phyloP scores from a whole-genome alignment of 306 rosid species.

The Delonix regia region DNA sequence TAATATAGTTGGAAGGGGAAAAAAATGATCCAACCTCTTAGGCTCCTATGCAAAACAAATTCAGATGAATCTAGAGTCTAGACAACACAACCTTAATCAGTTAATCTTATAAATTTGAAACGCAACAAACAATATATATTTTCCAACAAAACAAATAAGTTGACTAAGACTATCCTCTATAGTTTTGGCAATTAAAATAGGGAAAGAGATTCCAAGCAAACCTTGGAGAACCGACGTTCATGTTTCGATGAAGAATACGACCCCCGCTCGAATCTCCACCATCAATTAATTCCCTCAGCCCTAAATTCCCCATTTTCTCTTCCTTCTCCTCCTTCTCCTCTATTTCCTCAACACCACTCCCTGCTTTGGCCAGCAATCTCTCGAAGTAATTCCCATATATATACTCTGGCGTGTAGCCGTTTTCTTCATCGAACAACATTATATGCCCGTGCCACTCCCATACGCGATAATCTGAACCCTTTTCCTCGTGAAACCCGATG shows the following conservation, averaged over 20 bases:
- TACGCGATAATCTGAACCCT: conserved; percentile 75
- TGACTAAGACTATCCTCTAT: not conserved
- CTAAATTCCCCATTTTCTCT: conserved; percentile 55
- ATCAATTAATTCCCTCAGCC: conserved; percentile 79
- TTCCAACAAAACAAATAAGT: not conserved
- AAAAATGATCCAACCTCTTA: not conserved
- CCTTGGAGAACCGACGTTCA: conserved; percentile 76
- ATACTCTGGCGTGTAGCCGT: conserved; percentile 84
- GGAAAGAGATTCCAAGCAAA: conserved; percentile 29
- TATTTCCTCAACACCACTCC: not conserved
- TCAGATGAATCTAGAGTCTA: not conserved
- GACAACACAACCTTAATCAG: not conserved
- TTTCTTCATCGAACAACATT: conserved; percentile 76
- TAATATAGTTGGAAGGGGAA: not conserved
- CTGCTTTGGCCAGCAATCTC: conserved; percentile 48
- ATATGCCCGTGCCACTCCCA: conserved; percentile 99
- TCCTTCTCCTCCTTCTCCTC: conserved; percentile 32
- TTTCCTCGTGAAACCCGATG: conserved; percentile 79
- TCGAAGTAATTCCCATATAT: conserved; percentile 92
- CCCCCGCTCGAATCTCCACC: conserved; percentile 55
- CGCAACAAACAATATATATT: not conserved
- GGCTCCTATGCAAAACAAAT: not conserved
- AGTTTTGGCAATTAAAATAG: not conserved
- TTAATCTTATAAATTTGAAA: not conserved
- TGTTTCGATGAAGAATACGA: conserved; percentile 84